Conservation (phyloP, 1,284 basidiomycete genomes). For the Rhodotorula glutinis region DNA sequence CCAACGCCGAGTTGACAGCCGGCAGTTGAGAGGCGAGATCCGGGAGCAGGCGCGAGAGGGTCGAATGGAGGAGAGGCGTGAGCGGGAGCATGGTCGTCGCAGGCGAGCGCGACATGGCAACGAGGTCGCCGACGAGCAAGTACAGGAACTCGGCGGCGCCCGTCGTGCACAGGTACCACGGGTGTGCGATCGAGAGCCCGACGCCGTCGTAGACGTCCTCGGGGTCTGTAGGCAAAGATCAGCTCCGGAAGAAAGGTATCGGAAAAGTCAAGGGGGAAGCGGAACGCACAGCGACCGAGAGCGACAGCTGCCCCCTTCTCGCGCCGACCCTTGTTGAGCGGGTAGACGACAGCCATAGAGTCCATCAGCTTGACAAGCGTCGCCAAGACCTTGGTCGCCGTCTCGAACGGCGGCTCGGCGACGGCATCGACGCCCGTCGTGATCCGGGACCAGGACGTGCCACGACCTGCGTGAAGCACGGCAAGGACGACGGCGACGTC, state of each 20-base stretch:
- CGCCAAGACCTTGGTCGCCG: slow-evolving; percentile 44
- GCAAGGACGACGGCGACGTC: slow-evolving; percentile 51
- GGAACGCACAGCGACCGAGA: slow-evolving; percentile 48
- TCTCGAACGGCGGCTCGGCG: slow-evolving; percentile 24
- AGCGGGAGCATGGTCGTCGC: not conserved
- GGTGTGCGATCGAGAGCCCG: slow-evolving; percentile 48
- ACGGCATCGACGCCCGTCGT: not conserved
- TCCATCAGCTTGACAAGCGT: slow-evolving; percentile 48
- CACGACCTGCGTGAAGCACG: slow-evolving; percentile 48
- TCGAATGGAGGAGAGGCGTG: slow-evolving; percentile 18
- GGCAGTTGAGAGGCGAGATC: slow-evolving; percentile 6
- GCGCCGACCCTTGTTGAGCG: slow-evolving; percentile 46
- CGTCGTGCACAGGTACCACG: slow-evolving; percentile 53
- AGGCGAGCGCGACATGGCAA: not conserved
- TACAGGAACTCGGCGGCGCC: slow-evolving; percentile 51
- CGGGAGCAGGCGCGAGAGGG: slow-evolving; percentile 15
- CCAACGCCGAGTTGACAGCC: not conserved
- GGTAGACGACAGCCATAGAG: slow-evolving; percentile 48
- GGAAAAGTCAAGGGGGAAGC: slow-evolving; percentile 29
- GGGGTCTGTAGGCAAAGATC: slow-evolving; percentile 1
- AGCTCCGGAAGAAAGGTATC: slow-evolving; percentile 53
- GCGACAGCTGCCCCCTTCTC: slow-evolving; percentile 46
- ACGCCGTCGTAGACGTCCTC: slow-evolving; percentile 33
- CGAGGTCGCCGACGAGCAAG: slow-evolving; percentile 21
- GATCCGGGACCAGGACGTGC: slow-evolving; percentile 25